A percentile compares a stretch with the other conserved stretches of the same genome.
Evolutionary conservation across 1,284 basidiomycete genomes (phyloP).

Genomic region (Phellinidium pouzarii): DNA sequence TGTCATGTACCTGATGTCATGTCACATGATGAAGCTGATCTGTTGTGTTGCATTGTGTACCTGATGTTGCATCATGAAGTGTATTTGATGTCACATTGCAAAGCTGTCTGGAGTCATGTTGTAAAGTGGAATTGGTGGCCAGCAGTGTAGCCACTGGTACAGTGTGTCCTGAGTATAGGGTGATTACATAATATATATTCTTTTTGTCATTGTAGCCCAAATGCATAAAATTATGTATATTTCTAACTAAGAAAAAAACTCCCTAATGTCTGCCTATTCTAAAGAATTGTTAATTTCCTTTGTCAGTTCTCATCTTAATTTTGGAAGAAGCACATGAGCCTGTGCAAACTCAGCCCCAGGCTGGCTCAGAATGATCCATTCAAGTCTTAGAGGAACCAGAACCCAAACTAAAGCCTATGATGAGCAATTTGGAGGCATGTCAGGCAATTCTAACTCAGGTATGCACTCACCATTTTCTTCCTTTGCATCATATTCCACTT

Average conservation of each 20-base stretch:
- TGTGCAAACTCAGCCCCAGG: not conserved
- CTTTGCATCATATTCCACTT: not conserved
- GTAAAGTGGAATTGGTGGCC: too few relatives aligned
- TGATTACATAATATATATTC: not conserved
- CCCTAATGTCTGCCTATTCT: not conserved
- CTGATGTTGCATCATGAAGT: too few relatives aligned
- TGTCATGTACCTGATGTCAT: too few relatives aligned
- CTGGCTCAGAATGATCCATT: not conserved
- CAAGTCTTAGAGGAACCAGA: not conserved
- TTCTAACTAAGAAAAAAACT: not conserved
- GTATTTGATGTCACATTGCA: too few relatives aligned
- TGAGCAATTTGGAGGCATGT: not conserved
- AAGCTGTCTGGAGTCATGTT: too few relatives aligned
- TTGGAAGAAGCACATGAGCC: not conserved
- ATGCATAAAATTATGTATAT: not conserved
- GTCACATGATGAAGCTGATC: too few relatives aligned
- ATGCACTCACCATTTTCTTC: slow-evolving; percentile 7
- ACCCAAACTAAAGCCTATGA: not conserved
- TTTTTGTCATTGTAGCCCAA: too few relatives aligned
- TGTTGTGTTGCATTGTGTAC: too few relatives aligned
- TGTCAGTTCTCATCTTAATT: not conserved
- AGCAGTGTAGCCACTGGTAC: too few relatives aligned
- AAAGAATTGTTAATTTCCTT: not conserved
- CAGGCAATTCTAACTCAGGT: not conserved
- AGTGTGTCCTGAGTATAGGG: too few relatives aligned